Conservation (phyloP, 345 rosid genomes). For the Pseudoturritis turrita region DNA sequence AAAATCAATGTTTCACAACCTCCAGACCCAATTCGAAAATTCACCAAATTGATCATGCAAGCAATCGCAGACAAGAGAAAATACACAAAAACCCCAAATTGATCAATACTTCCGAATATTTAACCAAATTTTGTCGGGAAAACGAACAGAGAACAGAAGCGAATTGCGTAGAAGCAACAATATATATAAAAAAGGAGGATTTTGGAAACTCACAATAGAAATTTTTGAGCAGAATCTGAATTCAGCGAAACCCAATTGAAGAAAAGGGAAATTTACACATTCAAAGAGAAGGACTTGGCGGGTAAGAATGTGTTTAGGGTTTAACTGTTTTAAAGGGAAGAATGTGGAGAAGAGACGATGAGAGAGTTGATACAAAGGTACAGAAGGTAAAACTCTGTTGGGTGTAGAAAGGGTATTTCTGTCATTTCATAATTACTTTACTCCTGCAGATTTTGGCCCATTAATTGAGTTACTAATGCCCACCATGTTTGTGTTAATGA, state of each 20-base stretch:
- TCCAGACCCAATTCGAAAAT: not conserved
- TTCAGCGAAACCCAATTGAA: not conserved
- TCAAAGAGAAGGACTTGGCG: conserved; percentile 15
- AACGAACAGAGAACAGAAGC: not conserved
- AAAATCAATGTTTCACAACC: not conserved
- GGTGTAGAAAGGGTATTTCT: not conserved
- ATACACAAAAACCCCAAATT: not conserved
- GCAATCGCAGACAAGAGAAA: not conserved
- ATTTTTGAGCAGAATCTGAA: not conserved
- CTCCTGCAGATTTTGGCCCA: not conserved
- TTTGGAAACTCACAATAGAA: conserved; percentile 3
- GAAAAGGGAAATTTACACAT: not conserved
- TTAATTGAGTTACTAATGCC: not conserved
- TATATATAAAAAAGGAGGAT: not conserved
- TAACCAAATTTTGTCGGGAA: not conserved
- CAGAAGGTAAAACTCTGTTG: not conserved
- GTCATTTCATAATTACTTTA: not conserved
- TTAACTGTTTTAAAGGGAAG: conserved; percentile 13
- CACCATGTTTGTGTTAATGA: no score
- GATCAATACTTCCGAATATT: not conserved
- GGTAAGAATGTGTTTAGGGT: conserved; percentile 19
- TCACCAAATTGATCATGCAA: conserved; percentile 3
- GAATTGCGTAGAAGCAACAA: not conserved
- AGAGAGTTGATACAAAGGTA: not conserved
- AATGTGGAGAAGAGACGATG: not conserved